Conservation (phyloP, 139 green algal genomes). For the Chlorella sp. region DNA sequence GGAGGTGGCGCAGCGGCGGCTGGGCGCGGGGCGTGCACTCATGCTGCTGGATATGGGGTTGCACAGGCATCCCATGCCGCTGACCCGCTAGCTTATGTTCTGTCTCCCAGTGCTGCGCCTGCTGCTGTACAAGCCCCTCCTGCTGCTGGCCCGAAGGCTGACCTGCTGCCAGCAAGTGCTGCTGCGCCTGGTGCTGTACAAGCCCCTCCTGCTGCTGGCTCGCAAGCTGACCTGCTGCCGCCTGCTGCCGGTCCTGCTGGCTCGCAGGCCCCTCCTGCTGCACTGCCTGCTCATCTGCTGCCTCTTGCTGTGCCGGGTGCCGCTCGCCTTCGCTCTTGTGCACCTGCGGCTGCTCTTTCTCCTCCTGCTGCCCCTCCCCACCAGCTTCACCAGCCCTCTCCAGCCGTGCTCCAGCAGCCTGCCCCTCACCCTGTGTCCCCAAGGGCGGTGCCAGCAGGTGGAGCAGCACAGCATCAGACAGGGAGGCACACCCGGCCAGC, state of each 20-base stretch:
- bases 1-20: background rate
- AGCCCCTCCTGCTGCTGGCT: background rate
- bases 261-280: background rate
- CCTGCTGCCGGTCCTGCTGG: no score
- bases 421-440: background rate
- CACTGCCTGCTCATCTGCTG: background rate
- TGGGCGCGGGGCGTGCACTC: background rate
- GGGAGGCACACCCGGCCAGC: conserved; percentile 8
- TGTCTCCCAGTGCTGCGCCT: no score
- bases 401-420: no score
- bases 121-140: background rate
- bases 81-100: no score
- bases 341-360: no score
- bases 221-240: no score
- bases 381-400: no score
- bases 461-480: conserved; percentile 4
- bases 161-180: background rate
- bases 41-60: no score
- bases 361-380: no score
- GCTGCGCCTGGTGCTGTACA: no score
- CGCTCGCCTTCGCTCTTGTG: no score
- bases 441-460: background rate
- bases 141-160: background rate
- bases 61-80: background rate
- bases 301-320: no score